Percentiles rank a stretch among this genome's conserved stretches.
phyloP scores from a whole-genome alignment of 495 filamentous ascomycete species.

The Pseudomonodictys pantanalensis region DNA sequence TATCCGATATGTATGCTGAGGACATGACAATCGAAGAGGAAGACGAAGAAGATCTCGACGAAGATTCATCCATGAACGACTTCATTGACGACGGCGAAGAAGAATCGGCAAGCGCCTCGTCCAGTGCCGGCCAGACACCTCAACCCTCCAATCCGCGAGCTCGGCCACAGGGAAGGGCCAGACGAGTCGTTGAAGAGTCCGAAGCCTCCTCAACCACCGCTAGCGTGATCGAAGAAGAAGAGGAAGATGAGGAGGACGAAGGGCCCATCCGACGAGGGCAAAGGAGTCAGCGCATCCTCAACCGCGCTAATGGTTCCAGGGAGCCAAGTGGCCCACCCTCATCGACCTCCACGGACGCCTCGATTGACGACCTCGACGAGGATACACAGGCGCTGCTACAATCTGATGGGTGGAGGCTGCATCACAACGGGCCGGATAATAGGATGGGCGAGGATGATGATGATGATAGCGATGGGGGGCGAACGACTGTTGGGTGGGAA shows the following conservation, averaged over 20 bases:
- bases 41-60: slow-evolving; percentile 38
- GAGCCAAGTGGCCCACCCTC: slow-evolving; percentile 15
- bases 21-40: slow-evolving; percentile 39
- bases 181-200: slow-evolving; percentile 33
- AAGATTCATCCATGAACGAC: slow-evolving; percentile 37
- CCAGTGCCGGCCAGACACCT: slow-evolving; percentile 20
- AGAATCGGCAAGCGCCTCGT: slow-evolving; percentile 12
- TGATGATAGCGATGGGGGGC: slow-evolving; percentile 36
- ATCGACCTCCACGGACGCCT: slow-evolving; percentile 27
- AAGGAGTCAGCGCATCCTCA: slow-evolving; percentile 20
- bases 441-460: slow-evolving; percentile 30
- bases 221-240: slow-evolving; percentile 19
- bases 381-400: slow-evolving; percentile 28
- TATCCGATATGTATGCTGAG: slow-evolving; percentile 33
- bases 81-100: slow-evolving; percentile 37
- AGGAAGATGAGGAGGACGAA: slow-evolving; percentile 35
- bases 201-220: slow-evolving; percentile 25
- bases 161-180: slow-evolving; percentile 8
- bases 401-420: slow-evolving; percentile 31
- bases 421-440: slow-evolving; percentile 33
- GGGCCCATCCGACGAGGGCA: slow-evolving; percentile 29
- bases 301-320: slow-evolving; percentile 29
- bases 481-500: slow-evolving; percentile 42
- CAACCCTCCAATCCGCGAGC: slow-evolving; percentile 2
- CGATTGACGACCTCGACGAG: slow-evolving; percentile 29